Percentiles rank a stretch among this genome's conserved stretches.
These are phyloP conservation scores for Acanthamoeba polyphaga DNA, from an alignment of 208 protist genomes.

Conservation along the genomic window DNA sequence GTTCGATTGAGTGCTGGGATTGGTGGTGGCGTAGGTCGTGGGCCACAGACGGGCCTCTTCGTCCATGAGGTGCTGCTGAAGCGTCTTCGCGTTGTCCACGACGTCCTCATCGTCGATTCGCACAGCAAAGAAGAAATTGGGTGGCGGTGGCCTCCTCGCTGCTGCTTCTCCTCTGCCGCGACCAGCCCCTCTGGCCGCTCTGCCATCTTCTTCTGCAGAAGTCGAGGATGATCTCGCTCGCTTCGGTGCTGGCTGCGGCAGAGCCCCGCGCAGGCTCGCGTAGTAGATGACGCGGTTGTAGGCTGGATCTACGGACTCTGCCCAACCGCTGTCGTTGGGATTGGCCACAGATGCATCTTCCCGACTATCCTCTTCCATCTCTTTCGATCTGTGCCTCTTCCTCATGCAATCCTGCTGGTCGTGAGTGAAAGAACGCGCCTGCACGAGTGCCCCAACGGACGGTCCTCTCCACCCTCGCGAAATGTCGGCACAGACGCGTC, in stretches of 20 bases:
- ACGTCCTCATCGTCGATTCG: neutral
- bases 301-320: neutral
- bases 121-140: conserved; percentile 35
- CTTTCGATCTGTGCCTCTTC: no score
- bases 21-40: neutral
- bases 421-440: no score
- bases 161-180: neutral
- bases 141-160: neutral
- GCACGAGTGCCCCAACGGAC: no score
- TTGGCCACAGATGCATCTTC: neutral
- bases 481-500: no score
- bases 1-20: neutral
- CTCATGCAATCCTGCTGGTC: no score
- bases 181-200: no score
- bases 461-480: no score
- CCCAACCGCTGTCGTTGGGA: neutral
- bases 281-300: neutral
- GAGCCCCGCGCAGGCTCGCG: neutral
- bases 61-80: neutral
- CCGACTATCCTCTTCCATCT: neutral
- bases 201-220: no score
- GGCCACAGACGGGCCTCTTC: neutral
- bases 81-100: neutral
- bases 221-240: no score
- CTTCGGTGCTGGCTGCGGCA: neutral